These are phyloP conservation scores for Clonostachys byssicola DNA, from an alignment of 2,329 filamentous ascomycete genomes.

Conservation along the genomic window DNA sequence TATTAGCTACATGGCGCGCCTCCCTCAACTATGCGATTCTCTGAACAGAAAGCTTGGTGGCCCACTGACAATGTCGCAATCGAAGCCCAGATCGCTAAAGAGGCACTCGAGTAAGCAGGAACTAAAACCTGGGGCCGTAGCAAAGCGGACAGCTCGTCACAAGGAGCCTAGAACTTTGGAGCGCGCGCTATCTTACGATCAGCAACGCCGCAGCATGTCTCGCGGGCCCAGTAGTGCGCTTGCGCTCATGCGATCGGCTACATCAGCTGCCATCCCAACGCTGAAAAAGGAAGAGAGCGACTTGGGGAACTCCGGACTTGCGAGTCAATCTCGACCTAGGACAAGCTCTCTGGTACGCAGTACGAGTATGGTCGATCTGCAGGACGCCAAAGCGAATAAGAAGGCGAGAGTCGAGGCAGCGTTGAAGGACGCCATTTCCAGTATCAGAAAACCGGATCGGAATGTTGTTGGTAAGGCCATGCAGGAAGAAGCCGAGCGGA, in stretches of 20 bases:
- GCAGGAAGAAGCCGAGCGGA: slow-evolving; percentile 62
- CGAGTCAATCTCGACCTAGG: not conserved
- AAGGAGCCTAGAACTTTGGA: slow-evolving; percentile 51
- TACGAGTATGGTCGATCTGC: slow-evolving; percentile 43
- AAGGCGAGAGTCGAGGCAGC: slow-evolving; percentile 67
- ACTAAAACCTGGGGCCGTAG: slow-evolving; percentile 45
- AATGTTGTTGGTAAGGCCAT: slow-evolving; percentile 63
- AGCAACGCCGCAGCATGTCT: slow-evolving; percentile 46
- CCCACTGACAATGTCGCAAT: slow-evolving; percentile 54
- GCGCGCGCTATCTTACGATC: slow-evolving; percentile 58
- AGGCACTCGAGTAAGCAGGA: slow-evolving; percentile 33
- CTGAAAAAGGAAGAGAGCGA: slow-evolving; percentile 70
- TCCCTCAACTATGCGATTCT: slow-evolving; percentile 66
- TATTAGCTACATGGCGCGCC: slow-evolving; percentile 64
- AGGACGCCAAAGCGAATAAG: slow-evolving; percentile 56
- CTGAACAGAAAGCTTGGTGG: slow-evolving; percentile 76
- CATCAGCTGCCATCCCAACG: slow-evolving; percentile 49
- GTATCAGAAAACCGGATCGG: slow-evolving; percentile 72
- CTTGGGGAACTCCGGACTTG: not conserved
- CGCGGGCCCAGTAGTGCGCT: slow-evolving; percentile 54
- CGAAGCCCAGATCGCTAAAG: slow-evolving; percentile 43
- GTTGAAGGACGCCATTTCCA: slow-evolving; percentile 68
- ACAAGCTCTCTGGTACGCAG: slow-evolving; percentile 14
- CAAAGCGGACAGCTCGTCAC: slow-evolving; percentile 38
- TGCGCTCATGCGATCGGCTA: slow-evolving; percentile 65